A percentile compares a stretch with the other conserved stretches of the same genome.
These are phyloP conservation scores for Salvia miltiorrhiza DNA, from an alignment of 257 asterid genomes.

Conservation along the genomic window DNA sequence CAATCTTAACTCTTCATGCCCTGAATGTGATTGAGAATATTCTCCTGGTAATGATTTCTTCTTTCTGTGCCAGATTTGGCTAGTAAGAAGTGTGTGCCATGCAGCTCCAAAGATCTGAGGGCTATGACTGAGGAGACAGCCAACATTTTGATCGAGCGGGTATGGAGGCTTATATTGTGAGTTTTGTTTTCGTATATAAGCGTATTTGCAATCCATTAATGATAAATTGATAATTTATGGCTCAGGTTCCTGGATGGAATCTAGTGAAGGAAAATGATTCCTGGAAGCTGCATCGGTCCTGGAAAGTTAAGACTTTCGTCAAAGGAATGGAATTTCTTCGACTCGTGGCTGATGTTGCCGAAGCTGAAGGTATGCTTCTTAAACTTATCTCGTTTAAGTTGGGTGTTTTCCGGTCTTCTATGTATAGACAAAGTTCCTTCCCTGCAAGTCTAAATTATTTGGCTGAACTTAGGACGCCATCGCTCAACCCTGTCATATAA, in stretches of 20 bases:
- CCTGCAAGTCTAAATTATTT: not conserved
- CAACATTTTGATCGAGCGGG: slow-evolving; percentile 42
- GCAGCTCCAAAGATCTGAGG: slow-evolving; percentile 55
- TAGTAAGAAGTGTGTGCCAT: slow-evolving; percentile 78
- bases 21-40: slow-evolving; percentile 1
- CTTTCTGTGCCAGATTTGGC: slow-evolving; percentile 56
- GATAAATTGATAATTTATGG: not conserved
- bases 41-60: slow-evolving; percentile 10
- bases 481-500: not conserved
- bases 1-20: not conserved
- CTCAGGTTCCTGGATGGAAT: slow-evolving; percentile 84
- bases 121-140: slow-evolving; percentile 69
- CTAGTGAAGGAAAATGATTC: slow-evolving; percentile 61
- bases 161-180: slow-evolving; percentile 6
- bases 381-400: slow-evolving; percentile 12
- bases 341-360: slow-evolving; percentile 81
- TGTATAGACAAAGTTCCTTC: not conserved
- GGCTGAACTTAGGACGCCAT: not conserved
- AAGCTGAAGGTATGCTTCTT: slow-evolving; percentile 66
- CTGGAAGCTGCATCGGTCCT: slow-evolving; percentile 67
- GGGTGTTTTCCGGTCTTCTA: not conserved
- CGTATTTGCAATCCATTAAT: not conserved
- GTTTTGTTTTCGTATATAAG: not conserved
- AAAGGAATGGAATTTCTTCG: slow-evolving; percentile 86
- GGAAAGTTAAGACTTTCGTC: slow-evolving; percentile 86